A percentile compares a stretch with the other conserved stretches of the same genome.
Evolutionary conservation across 176 grass and related monocot genomes (phyloP).

Genomic region (Oropetium thomaeum): DNA sequence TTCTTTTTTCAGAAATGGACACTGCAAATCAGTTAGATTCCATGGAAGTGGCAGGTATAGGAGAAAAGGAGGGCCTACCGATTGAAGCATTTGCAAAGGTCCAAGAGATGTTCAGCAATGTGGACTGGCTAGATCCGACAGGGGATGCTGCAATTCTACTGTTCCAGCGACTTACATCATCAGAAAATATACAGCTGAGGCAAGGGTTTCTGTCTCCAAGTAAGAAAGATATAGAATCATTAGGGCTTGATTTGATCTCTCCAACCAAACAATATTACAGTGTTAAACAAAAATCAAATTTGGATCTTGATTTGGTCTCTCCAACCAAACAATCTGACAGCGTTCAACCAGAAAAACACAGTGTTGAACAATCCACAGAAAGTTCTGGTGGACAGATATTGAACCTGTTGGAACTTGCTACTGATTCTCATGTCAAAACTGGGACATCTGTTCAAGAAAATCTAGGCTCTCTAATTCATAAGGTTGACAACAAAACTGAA

Average conservation of each 20-base stretch:
- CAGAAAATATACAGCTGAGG: conserved; percentile 59
- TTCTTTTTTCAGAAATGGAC: conserved; percentile 94
- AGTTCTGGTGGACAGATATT: conserved; percentile 4
- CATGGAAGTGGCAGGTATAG: conserved; percentile 52
- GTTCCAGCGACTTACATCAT: conserved; percentile 65
- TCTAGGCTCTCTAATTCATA: conserved; percentile 1
- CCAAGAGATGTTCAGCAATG: conserved; percentile 89
- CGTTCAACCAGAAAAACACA: conserved; percentile 20
- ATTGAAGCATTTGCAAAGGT: conserved; percentile 94
- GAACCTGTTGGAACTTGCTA: background rate
- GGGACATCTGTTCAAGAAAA: conserved; percentile 25
- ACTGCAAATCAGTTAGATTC: conserved; percentile 47
- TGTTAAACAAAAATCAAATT: conserved; percentile 21
- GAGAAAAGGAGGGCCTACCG: conserved; percentile 89
- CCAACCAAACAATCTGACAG: conserved; percentile 17
- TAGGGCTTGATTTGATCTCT: conserved; percentile 25
- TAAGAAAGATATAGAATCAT: conserved; percentile 34
- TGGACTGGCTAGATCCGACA: conserved; percentile 83
- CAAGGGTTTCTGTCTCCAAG: conserved; percentile 47
- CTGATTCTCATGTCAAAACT: conserved; percentile 30
- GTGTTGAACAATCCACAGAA: conserved; percentile 2
- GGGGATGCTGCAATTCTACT: conserved; percentile 59
- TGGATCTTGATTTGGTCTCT: no score
- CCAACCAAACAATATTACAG: conserved; percentile 23
- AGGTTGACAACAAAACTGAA: conserved; percentile 5